Evolutionary conservation across 75 land plant genomes (phyloP), one percentile per base, ranked within the genome.

Genomic region (Azolla pinnata): DNA sequence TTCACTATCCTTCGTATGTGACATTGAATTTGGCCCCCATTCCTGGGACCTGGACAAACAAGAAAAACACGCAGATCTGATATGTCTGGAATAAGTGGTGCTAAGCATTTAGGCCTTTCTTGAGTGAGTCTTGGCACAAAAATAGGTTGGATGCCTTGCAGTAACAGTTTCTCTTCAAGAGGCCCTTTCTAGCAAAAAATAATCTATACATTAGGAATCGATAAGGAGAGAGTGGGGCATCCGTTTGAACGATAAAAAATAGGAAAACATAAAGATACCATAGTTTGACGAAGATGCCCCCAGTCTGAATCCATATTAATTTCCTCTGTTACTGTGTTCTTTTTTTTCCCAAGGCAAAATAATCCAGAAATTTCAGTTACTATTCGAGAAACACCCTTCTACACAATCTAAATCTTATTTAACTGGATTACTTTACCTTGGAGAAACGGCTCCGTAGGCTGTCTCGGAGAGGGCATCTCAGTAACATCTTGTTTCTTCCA

Each of bases 51-150:
- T 40, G 68, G 60, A 19, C 59, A 49, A 30, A 29, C 47, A 20
- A 66, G 68, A 58, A 66, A 66, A 47, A 58, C 60, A 26, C 68
- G 68, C 29, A 57, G 61, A 57, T 66, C 68, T 21, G 61, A 10
- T 17, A 66, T 66, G 40, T 35, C 40, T 35, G 40, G 40, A 35
- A 35, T 35, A 5, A 35, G 40, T 12, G 40, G 40, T 12, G 10
- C 12, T 12, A 35, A 12, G 40, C 40, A 35, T 5, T 35, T 35
- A 5, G 5, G 40, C 40, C 40, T 5, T 5, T 12, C 12, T 12
- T 35, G 40, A 12, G 10, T 5, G 40, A 5, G 10, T 35, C 12
- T 35, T 35, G 40, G 40, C 12, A 5, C 40, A 35, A 5, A 35
- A 5, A 35, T 35, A 5, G 40, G 40, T 35, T 5, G 5, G 40